Base-by-base conservation (phyloP, 129 eudicot genomes). In the Heracleum sosnowskyi region DNA sequence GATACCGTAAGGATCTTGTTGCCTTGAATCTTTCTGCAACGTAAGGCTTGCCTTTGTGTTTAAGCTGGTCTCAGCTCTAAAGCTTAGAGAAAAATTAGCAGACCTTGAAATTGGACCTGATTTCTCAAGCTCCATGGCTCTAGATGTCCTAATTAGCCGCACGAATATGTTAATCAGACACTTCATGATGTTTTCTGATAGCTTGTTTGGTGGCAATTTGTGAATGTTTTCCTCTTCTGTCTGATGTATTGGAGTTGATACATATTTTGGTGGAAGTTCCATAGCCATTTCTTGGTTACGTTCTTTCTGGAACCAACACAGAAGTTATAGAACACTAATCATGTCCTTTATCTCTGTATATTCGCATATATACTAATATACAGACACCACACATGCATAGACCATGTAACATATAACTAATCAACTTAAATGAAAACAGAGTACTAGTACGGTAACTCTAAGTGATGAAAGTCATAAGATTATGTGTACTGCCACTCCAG, bases 171-270 rank as follows among this genome's bases (percentile, higher is more conserved):
- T 89, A 79, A 90, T 82, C 82, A 95, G 83, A 77, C 97, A 90
- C 80, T 95, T 95, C 97, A 95, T 90, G 3, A 95, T 88, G 89
- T 90, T 95, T 81, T 95, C 98, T 1, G 98, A 90, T 77, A 95
- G 87, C 88, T 90, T 95, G 89, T 91, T 90, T 69, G 98, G 96
- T 76, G 97, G 74, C 93, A 86, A 86, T 42, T 89, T 89, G 20
- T 76, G 77, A 44, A 73, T 73, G 77, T 49, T 73, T 12, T 73
- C 96, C 68, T 88, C 93, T 36, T 86, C 96, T 33, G 82, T 46
- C 69, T 86, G 92, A 47, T 86, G 84, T 18, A 64, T 36, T 28
- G 89, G 86, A 34, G 85, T 76, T 22, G 86, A 82, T 41, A 71
- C 66, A 12, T 45, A 12, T 76, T 82, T 84, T 26, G 53, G 66